Base-by-base conservation (phyloP, 1,139 yeast genomes). In the Candida freyschussii region DNA sequence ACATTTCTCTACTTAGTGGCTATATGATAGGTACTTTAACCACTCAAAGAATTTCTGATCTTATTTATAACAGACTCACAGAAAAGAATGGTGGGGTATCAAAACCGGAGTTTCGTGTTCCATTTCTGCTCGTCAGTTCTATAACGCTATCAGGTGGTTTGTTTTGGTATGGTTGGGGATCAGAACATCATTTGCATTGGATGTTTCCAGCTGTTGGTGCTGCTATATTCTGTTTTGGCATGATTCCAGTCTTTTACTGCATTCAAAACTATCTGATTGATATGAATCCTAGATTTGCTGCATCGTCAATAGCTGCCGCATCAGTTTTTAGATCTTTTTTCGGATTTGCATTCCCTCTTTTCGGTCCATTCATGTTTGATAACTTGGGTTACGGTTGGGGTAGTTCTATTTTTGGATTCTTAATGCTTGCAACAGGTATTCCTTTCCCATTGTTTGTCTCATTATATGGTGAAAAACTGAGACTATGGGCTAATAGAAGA, bases 81-180 rank as follows among this genome's bases (percentile, higher is more conserved):
- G 56, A 40, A 6, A 54, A 52, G 22, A 72, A 74, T 41, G 62
- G 62, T n/a, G 79, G 78, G 3, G 69, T 71, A 8, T 38, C 72
- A 13, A 72, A 72, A 43, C 81, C 82, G 1, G 82, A 75, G 45
- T 72, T 50, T 50, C 57, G 79, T 30, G 52, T 75, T 22, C 75
- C 75, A 9, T 56, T 69, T 36, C 50, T 73, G 10, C 44, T 65
- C 39, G 48, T 56, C 21, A 56, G 74, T 17, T 76, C 78, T 1
- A 38, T 74, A 4, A 57, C 68, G 4, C 58, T 70, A 27, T 75
- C 80, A 1, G 53, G 62, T 21, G 80, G 79, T 0, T 59, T 77
- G 25, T 57, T 77, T 25, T 69, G 79, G 69, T 77, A 72, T 48
- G 83, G 84, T 4, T 77, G 83, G 82, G 64, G 75, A 18, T 79